phyloP scores from a whole-genome alignment of 495 filamentous ascomycete species.

The Parathielavia hyrcaniae region DNA sequence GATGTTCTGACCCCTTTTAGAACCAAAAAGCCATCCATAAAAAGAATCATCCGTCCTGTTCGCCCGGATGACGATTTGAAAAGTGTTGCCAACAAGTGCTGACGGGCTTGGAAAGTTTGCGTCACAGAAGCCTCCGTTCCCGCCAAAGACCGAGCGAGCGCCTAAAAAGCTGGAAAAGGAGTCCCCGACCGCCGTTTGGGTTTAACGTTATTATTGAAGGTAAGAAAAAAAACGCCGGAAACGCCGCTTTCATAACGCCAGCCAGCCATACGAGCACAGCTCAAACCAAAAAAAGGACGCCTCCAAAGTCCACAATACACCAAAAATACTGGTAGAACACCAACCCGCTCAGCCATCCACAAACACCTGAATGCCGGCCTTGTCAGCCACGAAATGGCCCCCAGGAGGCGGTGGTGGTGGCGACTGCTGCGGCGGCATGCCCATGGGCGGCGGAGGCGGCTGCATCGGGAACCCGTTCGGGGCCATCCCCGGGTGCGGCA shows the following conservation, averaged over 20 bases:
- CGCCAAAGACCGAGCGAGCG: not conserved
- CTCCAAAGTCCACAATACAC: not conserved
- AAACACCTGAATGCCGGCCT: slow-evolving; percentile 15
- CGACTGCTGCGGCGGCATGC: not conserved
- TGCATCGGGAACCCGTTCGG: not conserved
- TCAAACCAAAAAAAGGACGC: not conserved
- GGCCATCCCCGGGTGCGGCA: not conserved
- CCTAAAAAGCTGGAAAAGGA: no score
- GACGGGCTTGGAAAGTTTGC: not conserved
- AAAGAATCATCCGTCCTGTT: slow-evolving; percentile 7
- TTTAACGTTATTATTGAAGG: no score
- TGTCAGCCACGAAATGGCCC: slow-evolving; percentile 7
- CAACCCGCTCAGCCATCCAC: slow-evolving; percentile 10
- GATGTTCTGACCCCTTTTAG: not conserved
- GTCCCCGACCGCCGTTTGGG: no score
- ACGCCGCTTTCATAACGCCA: slow-evolving; percentile 6
- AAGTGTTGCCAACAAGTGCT: no score
- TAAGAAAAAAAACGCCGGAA: not conserved
- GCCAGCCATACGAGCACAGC: not conserved
- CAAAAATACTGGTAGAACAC: not conserved
- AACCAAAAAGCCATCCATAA: not conserved
- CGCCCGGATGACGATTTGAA: not conserved
- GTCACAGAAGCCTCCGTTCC: not conserved
- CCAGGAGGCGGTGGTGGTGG: slow-evolving; percentile 6
- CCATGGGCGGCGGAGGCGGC: slow-evolving; percentile 12